phyloP scores from a whole-genome alignment of 1,139 yeast genomes.

The Hemisphaericaspora xylofermentans region DNA sequence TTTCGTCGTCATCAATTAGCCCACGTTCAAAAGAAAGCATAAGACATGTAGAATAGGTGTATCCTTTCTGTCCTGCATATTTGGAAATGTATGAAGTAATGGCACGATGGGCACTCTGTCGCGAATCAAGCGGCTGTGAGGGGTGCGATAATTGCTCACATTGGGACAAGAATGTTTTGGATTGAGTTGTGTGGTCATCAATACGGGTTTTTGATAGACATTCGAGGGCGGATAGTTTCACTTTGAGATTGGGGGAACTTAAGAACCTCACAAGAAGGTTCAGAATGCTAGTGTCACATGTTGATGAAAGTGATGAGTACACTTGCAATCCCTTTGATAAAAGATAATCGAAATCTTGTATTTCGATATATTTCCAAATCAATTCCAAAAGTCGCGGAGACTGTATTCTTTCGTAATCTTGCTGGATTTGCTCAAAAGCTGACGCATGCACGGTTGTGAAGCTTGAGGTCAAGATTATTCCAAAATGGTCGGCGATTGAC shows the following conservation, averaged over 20 bases:
- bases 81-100: conserved; percentile 7
- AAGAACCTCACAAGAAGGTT: neutral
- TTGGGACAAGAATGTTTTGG: neutral
- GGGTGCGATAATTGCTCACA: neutral
- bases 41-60: conserved; percentile 7
- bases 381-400: neutral
- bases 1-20: conserved; percentile 58
- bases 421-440: conserved; percentile 6
- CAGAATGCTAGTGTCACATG: neutral
- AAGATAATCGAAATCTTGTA: conserved; percentile 30
- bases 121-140: conserved; percentile 8
- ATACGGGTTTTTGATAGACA: conserved; percentile 29
- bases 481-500: conserved; percentile 1
- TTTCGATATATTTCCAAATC: conserved; percentile 26
- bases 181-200: neutral
- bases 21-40: conserved; percentile 12
- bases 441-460: conserved; percentile 10
- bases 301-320: conserved; percentile 4
- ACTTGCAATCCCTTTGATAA: conserved; percentile 37
- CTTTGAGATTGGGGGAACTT: conserved; percentile 36
- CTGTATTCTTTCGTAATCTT: neutral
- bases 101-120: conserved; percentile 9
- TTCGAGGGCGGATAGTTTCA: conserved; percentile 48
- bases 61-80: conserved; percentile 2
- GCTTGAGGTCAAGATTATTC: conserved; percentile 7